phyloP scores from a whole-genome alignment of 2,329 filamentous ascomycete species.

The Leptodontidium sp. region DNA sequence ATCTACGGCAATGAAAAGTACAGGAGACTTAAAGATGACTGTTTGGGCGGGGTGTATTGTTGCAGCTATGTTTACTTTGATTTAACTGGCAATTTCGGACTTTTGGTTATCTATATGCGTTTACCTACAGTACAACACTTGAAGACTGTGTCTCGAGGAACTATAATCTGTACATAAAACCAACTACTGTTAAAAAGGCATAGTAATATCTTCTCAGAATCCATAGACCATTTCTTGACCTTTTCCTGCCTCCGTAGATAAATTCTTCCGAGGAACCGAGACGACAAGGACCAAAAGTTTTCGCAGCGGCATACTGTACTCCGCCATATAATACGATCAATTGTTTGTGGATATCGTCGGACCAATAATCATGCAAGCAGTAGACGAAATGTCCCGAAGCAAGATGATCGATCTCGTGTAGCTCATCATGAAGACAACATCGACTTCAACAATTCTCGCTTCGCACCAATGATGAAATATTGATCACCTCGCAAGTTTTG shows the following conservation, averaged over 20 bases:
- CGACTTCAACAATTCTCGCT: not conserved
- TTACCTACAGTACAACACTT: not conserved
- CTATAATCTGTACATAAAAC: not conserved
- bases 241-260: no score
- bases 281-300: no score
- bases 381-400: no score
- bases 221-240: no score
- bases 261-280: no score
- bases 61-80: not conserved
- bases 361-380: no score
- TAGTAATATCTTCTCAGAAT: no score
- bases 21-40: not conserved
- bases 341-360: no score
- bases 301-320: no score
- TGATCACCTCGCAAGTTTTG: not conserved
- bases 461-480: not conserved
- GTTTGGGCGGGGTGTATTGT: not conserved
- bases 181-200: no score
- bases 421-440: not conserved
- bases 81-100: not conserved
- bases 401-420: not conserved
- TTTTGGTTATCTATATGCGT: not conserved
- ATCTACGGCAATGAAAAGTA: not conserved
- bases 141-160: not conserved
- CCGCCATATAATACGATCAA: no score